phyloP scores from a whole-genome alignment of 2,329 filamentous ascomycete species.

The Colletotrichum ledebouriae region DNA sequence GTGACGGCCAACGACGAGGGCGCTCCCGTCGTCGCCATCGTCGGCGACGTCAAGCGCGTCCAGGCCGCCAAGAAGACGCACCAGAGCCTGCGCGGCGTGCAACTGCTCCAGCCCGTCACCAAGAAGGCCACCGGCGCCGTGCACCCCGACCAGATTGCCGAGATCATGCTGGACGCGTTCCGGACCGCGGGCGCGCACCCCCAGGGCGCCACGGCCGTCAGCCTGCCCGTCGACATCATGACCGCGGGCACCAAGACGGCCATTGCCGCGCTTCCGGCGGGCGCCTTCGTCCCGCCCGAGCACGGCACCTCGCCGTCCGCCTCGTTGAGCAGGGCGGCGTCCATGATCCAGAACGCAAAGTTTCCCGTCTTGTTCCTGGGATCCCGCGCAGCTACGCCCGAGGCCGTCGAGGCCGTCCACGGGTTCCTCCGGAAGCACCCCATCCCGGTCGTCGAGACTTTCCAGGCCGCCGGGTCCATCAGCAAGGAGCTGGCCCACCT shows the following conservation, averaged over 20 bases:
- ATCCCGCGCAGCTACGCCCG: constrained; percentile 55
- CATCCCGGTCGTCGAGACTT: constrained; percentile 63
- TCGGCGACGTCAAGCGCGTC: constrained; percentile 59
- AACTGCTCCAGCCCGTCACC: constrained; percentile 58
- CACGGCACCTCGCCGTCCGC: constrained; percentile 54
- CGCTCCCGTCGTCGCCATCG: constrained; percentile 61
- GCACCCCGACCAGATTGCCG: constrained; percentile 61
- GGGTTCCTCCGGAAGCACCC: constrained; percentile 56
- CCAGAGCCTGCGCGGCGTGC: constrained; percentile 59
- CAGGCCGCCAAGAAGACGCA: constrained; percentile 61
- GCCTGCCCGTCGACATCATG: constrained; percentile 60
- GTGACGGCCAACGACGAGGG: constrained; percentile 63
- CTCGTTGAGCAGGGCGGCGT: constrained; percentile 51
- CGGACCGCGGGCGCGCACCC: constrained; percentile 56
- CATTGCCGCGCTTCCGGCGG: constrained; percentile 53
- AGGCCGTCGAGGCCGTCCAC: constrained; percentile 57
- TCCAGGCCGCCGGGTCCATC: constrained; percentile 63
- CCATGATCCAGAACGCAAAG: constrained; percentile 51
- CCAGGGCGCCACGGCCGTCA: constrained; percentile 58
- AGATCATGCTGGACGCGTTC: constrained; percentile 61
- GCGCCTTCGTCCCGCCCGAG: constrained; percentile 56
- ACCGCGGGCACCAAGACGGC: constrained; percentile 51
- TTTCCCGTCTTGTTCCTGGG: constrained; percentile 61
- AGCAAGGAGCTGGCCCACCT: constrained; percentile 57
- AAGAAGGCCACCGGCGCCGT: constrained; percentile 58